Evolutionary conservation across 495 filamentous ascomycete species (phyloP).

Genomic region (Neurospora tetrasperma): DNA sequence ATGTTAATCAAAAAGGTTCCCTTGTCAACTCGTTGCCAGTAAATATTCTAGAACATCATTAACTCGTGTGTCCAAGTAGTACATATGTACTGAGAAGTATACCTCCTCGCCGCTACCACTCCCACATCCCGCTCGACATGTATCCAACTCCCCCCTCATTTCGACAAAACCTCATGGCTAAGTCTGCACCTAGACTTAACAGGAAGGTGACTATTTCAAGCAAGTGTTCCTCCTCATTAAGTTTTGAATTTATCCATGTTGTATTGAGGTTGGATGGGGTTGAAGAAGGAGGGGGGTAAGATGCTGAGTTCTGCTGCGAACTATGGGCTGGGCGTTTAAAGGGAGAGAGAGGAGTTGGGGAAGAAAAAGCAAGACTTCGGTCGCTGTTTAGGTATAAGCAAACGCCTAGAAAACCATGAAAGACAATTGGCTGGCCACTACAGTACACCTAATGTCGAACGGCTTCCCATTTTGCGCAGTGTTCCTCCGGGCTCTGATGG

Average conservation of each 20-base stretch:
- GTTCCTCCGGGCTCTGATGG: background rate
- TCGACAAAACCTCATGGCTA: background rate
- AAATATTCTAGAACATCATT: background rate
- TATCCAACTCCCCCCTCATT: background rate
- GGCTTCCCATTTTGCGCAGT: background rate
- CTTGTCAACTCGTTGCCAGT: background rate
- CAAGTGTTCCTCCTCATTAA: background rate
- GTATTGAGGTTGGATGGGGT: background rate
- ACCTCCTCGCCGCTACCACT: background rate
- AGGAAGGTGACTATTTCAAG: background rate
- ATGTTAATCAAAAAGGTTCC: background rate
- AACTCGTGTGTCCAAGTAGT: background rate
- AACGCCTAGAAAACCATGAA: background rate
- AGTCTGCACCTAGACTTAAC: background rate
- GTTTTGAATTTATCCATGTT: background rate
- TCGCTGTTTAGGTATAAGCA: background rate
- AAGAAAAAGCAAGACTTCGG: background rate
- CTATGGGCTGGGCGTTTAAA: background rate
- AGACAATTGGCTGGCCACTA: background rate
- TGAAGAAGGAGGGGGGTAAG: background rate
- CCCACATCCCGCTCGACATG: background rate
- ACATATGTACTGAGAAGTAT: background rate
- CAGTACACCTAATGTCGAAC: background rate
- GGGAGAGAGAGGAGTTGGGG: background rate
- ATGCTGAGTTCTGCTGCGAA: background rate